Evolutionary conservation across 805 yeast genomes (phyloP).

Genomic region (Spathaspora arborariae): DNA sequence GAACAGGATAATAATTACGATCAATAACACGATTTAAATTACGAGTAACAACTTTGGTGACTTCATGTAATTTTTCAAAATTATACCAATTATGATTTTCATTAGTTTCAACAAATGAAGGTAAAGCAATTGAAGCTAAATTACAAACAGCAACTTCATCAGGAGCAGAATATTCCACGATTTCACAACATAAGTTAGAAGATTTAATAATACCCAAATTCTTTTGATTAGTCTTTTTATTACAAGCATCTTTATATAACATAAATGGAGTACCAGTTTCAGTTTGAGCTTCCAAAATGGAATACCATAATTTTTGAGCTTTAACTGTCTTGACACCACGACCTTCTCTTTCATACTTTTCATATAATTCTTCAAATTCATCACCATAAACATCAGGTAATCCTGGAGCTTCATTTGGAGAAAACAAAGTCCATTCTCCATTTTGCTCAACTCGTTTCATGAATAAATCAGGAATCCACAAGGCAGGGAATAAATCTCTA

Average conservation of each 20-base stretch:
- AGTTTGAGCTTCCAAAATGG: slow-evolving; percentile 58
- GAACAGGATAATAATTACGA: slow-evolving; percentile 54
- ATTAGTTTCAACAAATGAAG: slow-evolving; percentile 50
- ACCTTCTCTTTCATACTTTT: slow-evolving; percentile 48
- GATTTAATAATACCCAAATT: slow-evolving; percentile 58
- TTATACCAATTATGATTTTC: slow-evolving; percentile 44
- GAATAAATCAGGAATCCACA: slow-evolving; percentile 62
- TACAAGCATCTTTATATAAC: slow-evolving; percentile 63
- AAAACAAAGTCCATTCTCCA: slow-evolving; percentile 55
- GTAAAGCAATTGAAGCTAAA: slow-evolving; percentile 57
- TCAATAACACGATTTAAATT: slow-evolving; percentile 57
- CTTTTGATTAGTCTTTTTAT: slow-evolving; percentile 55
- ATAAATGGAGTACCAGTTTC: slow-evolving; percentile 65
- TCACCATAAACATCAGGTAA: slow-evolving; percentile 53
- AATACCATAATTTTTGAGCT: slow-evolving; percentile 61
- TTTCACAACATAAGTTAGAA: slow-evolving; percentile 60
- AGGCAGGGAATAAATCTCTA: slow-evolving; percentile 59
- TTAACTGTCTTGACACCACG: slow-evolving; percentile 48
- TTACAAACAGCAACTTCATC: slow-evolving; percentile 62
- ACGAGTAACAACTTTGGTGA: slow-evolving; percentile 51
- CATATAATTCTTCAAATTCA: slow-evolving; percentile 50
- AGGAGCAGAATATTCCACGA: slow-evolving; percentile 56
- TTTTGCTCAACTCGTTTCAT: slow-evolving; percentile 58
- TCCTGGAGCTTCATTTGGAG: slow-evolving; percentile 59
- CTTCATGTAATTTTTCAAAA: slow-evolving; percentile 52